Percentiles rank a stretch among this genome's conserved stretches.
These are phyloP conservation scores for Arctium minus DNA, from an alignment of 129 eudicot species.

Conservation along the genomic window DNA sequence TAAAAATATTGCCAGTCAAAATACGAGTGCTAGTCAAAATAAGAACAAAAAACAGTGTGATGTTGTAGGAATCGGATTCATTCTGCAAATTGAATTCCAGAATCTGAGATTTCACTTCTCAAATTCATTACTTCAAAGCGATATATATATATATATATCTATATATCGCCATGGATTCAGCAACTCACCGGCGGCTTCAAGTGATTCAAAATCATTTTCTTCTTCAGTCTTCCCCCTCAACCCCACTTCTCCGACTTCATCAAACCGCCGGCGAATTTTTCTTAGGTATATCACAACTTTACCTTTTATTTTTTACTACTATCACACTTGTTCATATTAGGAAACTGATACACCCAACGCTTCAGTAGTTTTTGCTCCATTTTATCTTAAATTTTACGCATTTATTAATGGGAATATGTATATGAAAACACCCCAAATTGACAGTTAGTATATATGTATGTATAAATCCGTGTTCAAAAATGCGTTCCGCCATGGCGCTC, in stretches of 20 bases:
- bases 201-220: neutral
- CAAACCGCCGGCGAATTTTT: neutral
- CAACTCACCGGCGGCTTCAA: neutral
- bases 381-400: neutral
- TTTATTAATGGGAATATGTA: neutral
- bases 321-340: neutral
- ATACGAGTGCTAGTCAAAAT: neutral
- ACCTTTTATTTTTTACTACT: too few relatives aligned
- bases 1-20: neutral
- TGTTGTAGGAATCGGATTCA: neutral
- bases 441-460: neutral
- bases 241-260: neutral
- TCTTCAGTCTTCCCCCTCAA: neutral
- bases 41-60: neutral
- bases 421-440: neutral
- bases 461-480: too few relatives aligned
- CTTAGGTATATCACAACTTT: neutral
- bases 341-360: neutral
- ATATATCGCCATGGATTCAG: neutral
- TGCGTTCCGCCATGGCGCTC: too few relatives aligned
- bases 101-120: neutral
- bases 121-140: too few relatives aligned
- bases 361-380: neutral
- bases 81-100: neutral
- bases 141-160: too few relatives aligned